Base-by-base conservation (phyloP, 441 rosid species). In the Erysimum pusillum region DNA sequence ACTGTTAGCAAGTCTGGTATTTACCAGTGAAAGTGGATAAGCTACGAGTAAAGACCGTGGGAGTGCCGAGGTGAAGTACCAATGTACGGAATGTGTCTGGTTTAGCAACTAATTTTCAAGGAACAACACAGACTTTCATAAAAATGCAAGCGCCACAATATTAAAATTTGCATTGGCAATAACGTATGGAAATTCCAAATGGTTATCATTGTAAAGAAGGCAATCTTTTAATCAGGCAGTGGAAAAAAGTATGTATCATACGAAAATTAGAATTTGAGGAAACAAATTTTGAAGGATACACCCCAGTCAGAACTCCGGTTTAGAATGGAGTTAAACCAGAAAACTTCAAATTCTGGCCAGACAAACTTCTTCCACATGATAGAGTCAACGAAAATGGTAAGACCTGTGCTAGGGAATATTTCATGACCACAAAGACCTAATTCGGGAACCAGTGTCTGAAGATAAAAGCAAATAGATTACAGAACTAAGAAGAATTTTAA, bases 291-390 rank as follows among this genome's bases (percentile, higher is more conserved):
- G 76, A 57, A 89, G 99, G 99, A 93, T 96, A 96, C 98, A 76
- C 99, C 99, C 99, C 98, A 94, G 75, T 93, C 96, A 56, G 98
- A 90, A 80, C 99, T 96, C 71, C 97, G 92, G 83, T 96, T 91
- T 67, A 92, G 86, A 82, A 96, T 84, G 78, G 99, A 93, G 85
- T 93, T 96, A 86, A 96, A 96, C 98, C 97, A 93, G 20, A 93
- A 83, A 83, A 93, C 97, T 90, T 93, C 93, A 80, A 96, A 92
- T 81, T 96, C 98, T 69, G 98, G 98, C 99, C 98, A 96, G 64
- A 83, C 66, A 67, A 87, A 75, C 81, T 69, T 88, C 87, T 85
- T 90, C 98, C 99, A 96, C 96, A 93, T 87, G 69, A 96, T 77
- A 60, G 99, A 93, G 86, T 96, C 98, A 82, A 96, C 87, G 71